phyloP scores from a whole-genome alignment of 2,329 filamentous ascomycete species.

The Pyricularia grisea region DNA sequence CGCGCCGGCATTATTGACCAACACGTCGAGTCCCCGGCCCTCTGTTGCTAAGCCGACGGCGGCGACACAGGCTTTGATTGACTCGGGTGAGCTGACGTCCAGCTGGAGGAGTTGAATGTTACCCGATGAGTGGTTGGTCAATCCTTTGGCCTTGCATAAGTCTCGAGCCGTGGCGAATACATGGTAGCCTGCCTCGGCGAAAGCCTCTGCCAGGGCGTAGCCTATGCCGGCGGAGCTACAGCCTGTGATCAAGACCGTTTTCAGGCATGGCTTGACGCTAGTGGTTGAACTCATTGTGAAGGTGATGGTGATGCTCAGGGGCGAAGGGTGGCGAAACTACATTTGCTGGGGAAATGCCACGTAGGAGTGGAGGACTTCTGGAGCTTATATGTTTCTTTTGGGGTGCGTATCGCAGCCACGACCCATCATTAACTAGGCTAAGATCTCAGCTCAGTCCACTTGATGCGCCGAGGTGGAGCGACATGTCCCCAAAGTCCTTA shows the following conservation, averaged over 20 bases:
- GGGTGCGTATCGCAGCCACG: too few relatives aligned
- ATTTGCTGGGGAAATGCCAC: too few relatives aligned
- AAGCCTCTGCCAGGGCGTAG: conserved; percentile 26
- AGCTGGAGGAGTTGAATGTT: conserved; percentile 28
- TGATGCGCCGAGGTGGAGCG: too few relatives aligned
- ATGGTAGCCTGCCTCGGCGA: conserved; percentile 23
- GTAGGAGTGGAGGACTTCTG: too few relatives aligned
- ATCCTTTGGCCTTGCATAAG: conserved; percentile 15
- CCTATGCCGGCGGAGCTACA: conserved; percentile 29
- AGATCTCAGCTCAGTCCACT: too few relatives aligned
- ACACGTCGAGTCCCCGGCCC: conserved; percentile 26
- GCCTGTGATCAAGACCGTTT: conserved; percentile 30
- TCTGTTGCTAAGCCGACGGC: conserved; percentile 22
- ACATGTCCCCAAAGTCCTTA: too few relatives aligned
- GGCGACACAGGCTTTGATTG: conserved; percentile 21
- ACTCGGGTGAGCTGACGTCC: conserved; percentile 27
- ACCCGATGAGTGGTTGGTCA: conserved; percentile 18
- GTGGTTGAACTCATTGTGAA: background rate
- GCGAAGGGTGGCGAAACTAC: background rate
- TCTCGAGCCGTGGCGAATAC: conserved; percentile 31
- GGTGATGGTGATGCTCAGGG: background rate
- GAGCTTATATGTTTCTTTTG: too few relatives aligned
- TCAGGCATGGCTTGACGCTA: background rate
- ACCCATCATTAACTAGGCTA: too few relatives aligned
- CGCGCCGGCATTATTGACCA: conserved; percentile 33